Evolutionary conservation across 345 rosid species (phyloP).

Genomic region (Populus davidiana): DNA sequence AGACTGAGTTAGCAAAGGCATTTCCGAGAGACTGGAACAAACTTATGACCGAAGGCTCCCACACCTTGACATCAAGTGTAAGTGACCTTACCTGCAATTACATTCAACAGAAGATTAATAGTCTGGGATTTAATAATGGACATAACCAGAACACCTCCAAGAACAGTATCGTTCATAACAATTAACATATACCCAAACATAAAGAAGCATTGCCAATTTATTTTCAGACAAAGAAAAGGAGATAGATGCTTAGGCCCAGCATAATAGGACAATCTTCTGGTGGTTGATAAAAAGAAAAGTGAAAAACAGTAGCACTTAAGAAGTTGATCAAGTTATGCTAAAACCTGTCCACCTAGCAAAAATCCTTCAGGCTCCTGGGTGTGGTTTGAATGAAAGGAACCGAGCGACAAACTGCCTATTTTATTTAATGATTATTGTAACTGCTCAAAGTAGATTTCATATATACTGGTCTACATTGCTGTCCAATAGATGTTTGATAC

Average conservation of each 20-base stretch:
- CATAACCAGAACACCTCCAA: neutral
- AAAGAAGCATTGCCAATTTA: neutral
- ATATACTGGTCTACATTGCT: neutral
- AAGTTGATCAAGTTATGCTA: neutral
- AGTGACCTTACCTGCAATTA: conserved; percentile 84
- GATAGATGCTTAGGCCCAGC: neutral
- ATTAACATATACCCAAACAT: neutral
- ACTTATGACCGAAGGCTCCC: conserved; percentile 97
- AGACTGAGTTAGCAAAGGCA: conserved; percentile 83
- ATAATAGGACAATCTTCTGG: neutral
- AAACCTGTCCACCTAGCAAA: neutral
- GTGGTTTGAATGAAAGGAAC: neutral
- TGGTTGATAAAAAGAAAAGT: neutral
- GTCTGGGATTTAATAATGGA: neutral
- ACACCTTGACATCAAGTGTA: conserved; percentile 93
- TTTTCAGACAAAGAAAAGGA: neutral
- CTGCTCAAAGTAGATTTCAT: neutral
- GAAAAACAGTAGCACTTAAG: neutral
- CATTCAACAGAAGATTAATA: conserved; percentile 14
- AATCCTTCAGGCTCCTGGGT: neutral
- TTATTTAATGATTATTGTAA: neutral
- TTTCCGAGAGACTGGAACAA: conserved; percentile 96
- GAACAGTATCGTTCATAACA: neutral
- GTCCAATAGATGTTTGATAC: conserved; percentile 2
- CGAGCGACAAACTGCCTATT: neutral